Base-by-base conservation (phyloP, 2,329 filamentous ascomycete species). In the Neofusicoccum laricinum region DNA sequence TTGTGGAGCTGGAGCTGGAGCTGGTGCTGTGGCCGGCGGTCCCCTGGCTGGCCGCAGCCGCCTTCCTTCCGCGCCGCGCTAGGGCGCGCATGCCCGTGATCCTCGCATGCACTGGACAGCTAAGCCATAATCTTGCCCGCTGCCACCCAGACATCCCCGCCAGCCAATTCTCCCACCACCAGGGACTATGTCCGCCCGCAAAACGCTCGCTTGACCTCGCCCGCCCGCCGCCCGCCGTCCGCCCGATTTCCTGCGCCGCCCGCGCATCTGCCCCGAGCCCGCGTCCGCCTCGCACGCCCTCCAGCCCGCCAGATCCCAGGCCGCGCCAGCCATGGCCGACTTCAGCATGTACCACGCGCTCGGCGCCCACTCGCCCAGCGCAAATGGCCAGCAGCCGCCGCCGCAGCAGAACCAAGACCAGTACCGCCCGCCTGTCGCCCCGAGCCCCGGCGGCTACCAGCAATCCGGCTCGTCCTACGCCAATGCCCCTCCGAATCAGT, bases 381-480 rank as follows among this genome's bases (percentile, higher is more conserved):
- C 69, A 15, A 74, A 72, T 58, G 67, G 63, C 30, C 64, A 66
- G 32, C 69, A 69, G 30, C 55, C 25, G 4, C 53, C 45, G 11
- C 55, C 40, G 4, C 53, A 51, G 45, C 70, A 72, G 64, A 69
- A 75, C 57, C 72, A 76, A 53, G 68, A 69, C 7, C 72, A 72
- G 48, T 76, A 75, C 65, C 75, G 77, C 12, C 78, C 78, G 30
- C 76, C 76, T 51, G 77, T 81, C 62, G 80, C 79, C 55, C 74
- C 79, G 30, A 76, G 77, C 65, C 79, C 79, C 19, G 70, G 72
- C 40, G 78, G 78, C 55, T 81, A 82, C 67, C 76, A 80, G 48
- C 79, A 82, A 69, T 69, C 70, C 21, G 77, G 76, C 64, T 74
- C 73, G 65, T 68, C 71, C 11, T 70, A 71, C 53, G 69, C 68